phyloP scores from a whole-genome alignment of 495 filamentous ascomycete species.

The Xylaria grammica region DNA sequence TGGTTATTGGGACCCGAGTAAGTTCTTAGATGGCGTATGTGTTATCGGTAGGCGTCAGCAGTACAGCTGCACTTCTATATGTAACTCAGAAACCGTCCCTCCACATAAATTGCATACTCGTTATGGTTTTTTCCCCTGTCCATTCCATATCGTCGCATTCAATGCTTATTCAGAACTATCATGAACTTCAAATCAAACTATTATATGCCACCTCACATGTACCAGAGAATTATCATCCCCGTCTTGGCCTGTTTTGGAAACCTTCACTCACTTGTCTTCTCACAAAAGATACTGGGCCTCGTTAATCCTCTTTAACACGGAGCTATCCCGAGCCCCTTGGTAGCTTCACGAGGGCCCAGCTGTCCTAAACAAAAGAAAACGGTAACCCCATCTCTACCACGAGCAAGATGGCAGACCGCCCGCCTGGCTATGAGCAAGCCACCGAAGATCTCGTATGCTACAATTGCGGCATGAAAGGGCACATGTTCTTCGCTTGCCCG shows the following conservation, averaged over 20 bases:
- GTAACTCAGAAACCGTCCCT: background rate
- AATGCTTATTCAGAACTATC: background rate
- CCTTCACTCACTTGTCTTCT: background rate
- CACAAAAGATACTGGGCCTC: background rate
- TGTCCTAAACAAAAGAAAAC: background rate
- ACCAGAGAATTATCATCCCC: background rate
- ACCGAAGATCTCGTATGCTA: constrained; percentile 52
- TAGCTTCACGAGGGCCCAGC: background rate
- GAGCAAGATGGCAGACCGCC: constrained; percentile 37
- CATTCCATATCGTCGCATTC: background rate
- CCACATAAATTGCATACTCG: background rate
- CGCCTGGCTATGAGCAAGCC: constrained; percentile 41
- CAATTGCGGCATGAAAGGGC: constrained; percentile 55
- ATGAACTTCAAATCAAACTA: background rate
- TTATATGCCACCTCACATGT: background rate
- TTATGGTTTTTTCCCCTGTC: background rate
- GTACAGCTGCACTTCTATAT: background rate
- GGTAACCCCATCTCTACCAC: background rate
- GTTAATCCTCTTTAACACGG: background rate
- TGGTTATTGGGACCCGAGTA: background rate
- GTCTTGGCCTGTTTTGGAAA: background rate
- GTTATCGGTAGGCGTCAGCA: background rate
- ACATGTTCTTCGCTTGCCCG: constrained; percentile 57
- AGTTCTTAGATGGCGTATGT: background rate
- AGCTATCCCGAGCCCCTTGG: background rate